Evolutionary conservation across 768 basidiomycete species (phyloP).

Genomic region (Artomyces pyxidatus): DNA sequence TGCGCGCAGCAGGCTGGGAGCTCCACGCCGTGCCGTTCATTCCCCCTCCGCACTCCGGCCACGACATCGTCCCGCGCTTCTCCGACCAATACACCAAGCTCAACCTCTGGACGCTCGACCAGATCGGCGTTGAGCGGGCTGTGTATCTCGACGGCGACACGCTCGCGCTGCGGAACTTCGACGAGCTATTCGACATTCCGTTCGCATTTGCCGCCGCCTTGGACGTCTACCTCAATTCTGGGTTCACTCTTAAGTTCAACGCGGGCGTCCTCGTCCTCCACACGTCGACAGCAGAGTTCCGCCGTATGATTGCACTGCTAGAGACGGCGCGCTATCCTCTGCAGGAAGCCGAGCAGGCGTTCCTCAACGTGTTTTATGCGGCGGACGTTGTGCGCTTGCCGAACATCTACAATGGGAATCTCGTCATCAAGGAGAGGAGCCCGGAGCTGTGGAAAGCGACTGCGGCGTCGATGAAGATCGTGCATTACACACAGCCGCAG

Average conservation of each 20-base stretch:
- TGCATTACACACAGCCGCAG: constrained; percentile 33
- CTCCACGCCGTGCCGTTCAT: constrained; percentile 22
- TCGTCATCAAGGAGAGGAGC: constrained; percentile 29
- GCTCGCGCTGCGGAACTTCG: constrained; percentile 24
- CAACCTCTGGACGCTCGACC: constrained; percentile 27
- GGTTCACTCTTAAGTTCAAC: constrained; percentile 28
- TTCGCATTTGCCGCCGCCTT: constrained; percentile 28
- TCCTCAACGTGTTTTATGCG: constrained; percentile 33
- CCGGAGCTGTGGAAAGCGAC: constrained; percentile 28
- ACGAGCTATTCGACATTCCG: constrained; percentile 27
- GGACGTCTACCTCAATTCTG: constrained; percentile 22
- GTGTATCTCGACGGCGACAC: constrained; percentile 31
- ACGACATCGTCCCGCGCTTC: constrained; percentile 23
- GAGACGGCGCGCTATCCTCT: constrained; percentile 24
- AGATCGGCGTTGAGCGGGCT: constrained; percentile 19
- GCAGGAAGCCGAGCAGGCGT: constrained; percentile 32
- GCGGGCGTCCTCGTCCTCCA: constrained; percentile 32
- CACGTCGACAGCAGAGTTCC: constrained; percentile 23
- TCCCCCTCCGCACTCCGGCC: constrained; percentile 24
- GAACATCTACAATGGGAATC: constrained; percentile 34
- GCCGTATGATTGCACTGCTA: constrained; percentile 23
- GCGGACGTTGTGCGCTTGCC: constrained; percentile 28
- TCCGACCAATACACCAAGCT: constrained; percentile 30
- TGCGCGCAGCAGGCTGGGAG: constrained; percentile 23
- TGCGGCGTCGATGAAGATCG: constrained; percentile 25